These are phyloP conservation scores for Corymbia citriodora DNA, from an alignment of 441 rosid species.

Conservation along the genomic window DNA sequence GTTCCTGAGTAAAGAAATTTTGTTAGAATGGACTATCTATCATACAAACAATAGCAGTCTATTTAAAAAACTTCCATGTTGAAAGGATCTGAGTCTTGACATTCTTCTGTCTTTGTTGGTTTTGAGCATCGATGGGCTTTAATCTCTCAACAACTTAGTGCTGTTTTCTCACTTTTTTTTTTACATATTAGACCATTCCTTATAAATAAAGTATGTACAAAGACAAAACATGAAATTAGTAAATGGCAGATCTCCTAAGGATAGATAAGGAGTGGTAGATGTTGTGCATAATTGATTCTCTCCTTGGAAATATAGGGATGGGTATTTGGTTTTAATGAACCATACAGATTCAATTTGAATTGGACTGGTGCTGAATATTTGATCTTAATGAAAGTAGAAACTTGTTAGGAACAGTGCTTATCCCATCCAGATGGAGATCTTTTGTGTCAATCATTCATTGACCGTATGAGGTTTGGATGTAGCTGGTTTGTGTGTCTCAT, in stretches of 20 bases:
- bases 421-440: not conserved
- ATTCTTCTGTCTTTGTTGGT: not conserved
- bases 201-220: not conserved
- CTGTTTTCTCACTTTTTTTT: not conserved
- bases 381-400: not conserved
- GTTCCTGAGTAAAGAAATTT: not conserved
- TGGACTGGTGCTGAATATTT: not conserved
- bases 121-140: not conserved
- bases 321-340: not conserved
- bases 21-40: not conserved
- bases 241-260: not conserved
- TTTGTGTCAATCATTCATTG: not conserved
- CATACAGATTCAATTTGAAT: not conserved
- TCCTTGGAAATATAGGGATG: not conserved
- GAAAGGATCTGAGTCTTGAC: not conserved
- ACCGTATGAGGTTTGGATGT: not conserved
- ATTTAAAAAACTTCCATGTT: not conserved
- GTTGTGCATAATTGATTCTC: not conserved
- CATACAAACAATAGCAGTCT: not conserved
- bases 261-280: not conserved
- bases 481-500: not conserved
- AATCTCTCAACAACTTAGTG: not conserved
- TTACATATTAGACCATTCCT: not conserved
- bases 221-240: not conserved
- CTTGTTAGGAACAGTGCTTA: not conserved